Percentiles rank a stretch among this genome's conserved stretches.
phyloP scores from a whole-genome alignment of 1,139 yeast species.

The Hansenula lynferdii region DNA sequence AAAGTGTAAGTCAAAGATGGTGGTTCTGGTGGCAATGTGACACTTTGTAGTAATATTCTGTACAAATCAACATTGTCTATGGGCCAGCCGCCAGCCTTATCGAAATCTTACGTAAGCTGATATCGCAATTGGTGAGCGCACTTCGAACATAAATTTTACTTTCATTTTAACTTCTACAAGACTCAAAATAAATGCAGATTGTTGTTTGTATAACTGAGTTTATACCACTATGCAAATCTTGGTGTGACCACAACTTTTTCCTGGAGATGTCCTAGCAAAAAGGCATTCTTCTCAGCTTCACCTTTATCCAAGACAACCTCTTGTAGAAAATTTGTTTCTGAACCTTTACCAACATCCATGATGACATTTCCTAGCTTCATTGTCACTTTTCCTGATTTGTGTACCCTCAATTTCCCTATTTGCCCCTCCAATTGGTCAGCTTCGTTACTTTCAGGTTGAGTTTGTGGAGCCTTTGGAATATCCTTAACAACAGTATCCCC shows the following conservation, averaged over 20 bases:
- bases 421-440: conserved; percentile 40
- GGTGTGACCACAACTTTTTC: conserved; percentile 39
- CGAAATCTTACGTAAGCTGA: too few species aligned
- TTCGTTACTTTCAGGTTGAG: too few species aligned
- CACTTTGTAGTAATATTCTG: too few species aligned
- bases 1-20: too few species aligned
- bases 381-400: conserved; percentile 75
- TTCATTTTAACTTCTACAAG: too few species aligned
- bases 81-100: too few species aligned
- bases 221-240: conserved; percentile 24
- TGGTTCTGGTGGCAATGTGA: too few species aligned
- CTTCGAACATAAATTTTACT: too few species aligned
- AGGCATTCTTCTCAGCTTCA: conserved; percentile 39
- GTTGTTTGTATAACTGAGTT: too few species aligned
- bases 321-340: conserved; percentile 66
- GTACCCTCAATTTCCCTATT: conserved; percentile 70
- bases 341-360: conserved; percentile 73
- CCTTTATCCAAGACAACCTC: conserved; percentile 59
- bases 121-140: too few species aligned
- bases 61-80: too few species aligned
- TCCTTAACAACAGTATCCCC: conserved; percentile 15
- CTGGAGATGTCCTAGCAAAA: conserved; percentile 57
- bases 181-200: too few species aligned
- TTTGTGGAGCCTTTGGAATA: conserved; percentile 7
- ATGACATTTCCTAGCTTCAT: conserved; percentile 67